Evolutionary conservation across 768 basidiomycete genomes (phyloP), one percentile per base, ranked within the genome.

Genomic region (Tricholoma sp.): DNA sequence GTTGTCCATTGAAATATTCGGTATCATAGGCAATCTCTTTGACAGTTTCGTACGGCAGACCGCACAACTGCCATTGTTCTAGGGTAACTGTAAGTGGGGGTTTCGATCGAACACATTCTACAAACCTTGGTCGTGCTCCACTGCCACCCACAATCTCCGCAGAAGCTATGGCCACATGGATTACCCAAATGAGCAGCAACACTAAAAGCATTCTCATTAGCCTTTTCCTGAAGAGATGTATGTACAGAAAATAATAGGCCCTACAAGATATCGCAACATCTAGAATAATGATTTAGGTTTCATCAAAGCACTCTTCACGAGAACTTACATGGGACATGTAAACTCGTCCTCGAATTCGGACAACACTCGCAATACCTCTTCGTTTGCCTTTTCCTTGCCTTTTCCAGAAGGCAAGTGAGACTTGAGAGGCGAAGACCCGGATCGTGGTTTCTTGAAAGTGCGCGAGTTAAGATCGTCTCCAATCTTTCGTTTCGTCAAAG

Each of bases 161-260:
- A 91, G 57, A 79, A 80, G 24, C 80, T 83, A 64, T 91, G 89
- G 11, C 89, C 89, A 61, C 89, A 91, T 2, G 88, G 86, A 63
- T 83, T 87, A 20, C 80, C 76, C 28, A 83, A 58, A 64, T 89
- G 83, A 3, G 86, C 74, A 32, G 77, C 80, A 33, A 80, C 84
- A 54, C 88, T 89, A 57, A 31, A 12, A 31, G 6, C 4, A 32
- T 17, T 31, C n/a, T 10, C n/a, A 31, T 32, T 15, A 49, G 47
- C 29, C 7, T 49, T 12, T 32, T 15, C 20, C 7, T 4, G 15
- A n/a, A n/a, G 15, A 32, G 2, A 17, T n/a, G 17, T 10, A 32
- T 17, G 47, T 9, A n/a, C 47, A 48, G 3, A 12, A 24, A 12
- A 54, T 24, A 31, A 41, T n/a, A 42, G 32, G 28, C 72, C 84